Evolutionary conservation across 805 yeast genomes (phyloP).

Genomic region (Cyberlindnera euphorbiae): DNA sequence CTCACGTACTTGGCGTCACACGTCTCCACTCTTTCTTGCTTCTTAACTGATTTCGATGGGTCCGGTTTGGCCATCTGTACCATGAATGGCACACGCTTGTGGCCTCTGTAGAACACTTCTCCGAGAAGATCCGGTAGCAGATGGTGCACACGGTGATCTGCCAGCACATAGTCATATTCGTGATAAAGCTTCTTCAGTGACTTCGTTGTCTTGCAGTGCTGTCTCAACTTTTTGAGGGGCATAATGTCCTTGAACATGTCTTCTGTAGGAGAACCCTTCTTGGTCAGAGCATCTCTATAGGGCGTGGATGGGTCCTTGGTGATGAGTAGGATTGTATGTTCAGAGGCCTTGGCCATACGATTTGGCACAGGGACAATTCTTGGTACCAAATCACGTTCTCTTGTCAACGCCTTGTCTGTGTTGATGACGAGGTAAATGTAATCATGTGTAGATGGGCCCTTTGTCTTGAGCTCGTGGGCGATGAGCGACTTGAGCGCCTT

Average conservation of each 20-base stretch:
- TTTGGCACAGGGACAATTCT: slow-evolving; percentile 55
- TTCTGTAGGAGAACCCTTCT: slow-evolving; percentile 17
- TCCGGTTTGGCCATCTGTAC: slow-evolving; percentile 45
- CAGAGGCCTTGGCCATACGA: slow-evolving; percentile 44
- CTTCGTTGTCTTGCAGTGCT: slow-evolving; percentile 39
- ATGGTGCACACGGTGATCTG: slow-evolving; percentile 65
- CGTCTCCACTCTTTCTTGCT: slow-evolving; percentile 46
- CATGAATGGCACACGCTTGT: slow-evolving; percentile 64
- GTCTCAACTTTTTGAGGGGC: slow-evolving; percentile 44
- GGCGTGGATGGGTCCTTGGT: slow-evolving; percentile 70
- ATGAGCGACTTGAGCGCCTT: slow-evolving; percentile 26
- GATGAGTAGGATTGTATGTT: slow-evolving; percentile 51
- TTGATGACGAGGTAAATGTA: slow-evolving; percentile 38
- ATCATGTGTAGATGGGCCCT: slow-evolving; percentile 8
- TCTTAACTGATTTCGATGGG: slow-evolving; percentile 15
- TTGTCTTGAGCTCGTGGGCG: slow-evolving; percentile 24
- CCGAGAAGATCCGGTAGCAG: slow-evolving; percentile 56
- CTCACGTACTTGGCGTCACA: slow-evolving; percentile 63
- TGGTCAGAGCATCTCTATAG: slow-evolving; percentile 45
- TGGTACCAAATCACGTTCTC: slow-evolving; percentile 46
- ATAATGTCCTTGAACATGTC: slow-evolving; percentile 17
- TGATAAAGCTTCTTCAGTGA: slow-evolving; percentile 44
- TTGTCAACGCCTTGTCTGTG: slow-evolving; percentile 40
- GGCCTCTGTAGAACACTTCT: slow-evolving; percentile 54
- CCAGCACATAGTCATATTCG: slow-evolving; percentile 63